Base-by-base conservation (phyloP, 192 early-diverging fungal genomes). In the Backusella parvicylindrica region DNA sequence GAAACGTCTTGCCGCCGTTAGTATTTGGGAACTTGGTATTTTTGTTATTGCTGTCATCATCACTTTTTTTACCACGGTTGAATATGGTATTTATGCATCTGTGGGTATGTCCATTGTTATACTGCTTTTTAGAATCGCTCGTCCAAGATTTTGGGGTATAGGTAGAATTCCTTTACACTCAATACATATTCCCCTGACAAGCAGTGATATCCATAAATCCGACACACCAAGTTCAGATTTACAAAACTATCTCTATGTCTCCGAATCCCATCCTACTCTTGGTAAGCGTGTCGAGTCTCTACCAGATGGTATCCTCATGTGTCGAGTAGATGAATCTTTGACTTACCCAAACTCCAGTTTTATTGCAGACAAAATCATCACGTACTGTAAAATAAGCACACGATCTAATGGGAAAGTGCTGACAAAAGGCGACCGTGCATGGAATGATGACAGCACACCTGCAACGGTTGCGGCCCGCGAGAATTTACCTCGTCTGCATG, bases 71-170 rank as follows among this genome's bases (percentile, higher is more conserved):
- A 82, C 82, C 47, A 83, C 85, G 70, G 71, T 86, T 30, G 86
- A 88, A 71, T 84, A 75, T 38, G 94, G 92, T 65, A 95, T 97
- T 70, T 95, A 94, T 74, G 84, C 87, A 6, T 87, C 92, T 7
- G 91, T 93, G 6, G 90, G 76, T 7, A 84, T 92, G 70, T 88
- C 95, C 1, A 86, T 89, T 23, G 73, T 91, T 1, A 83, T 98
- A 21, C 80, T 96, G 6, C 84, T 98, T 21, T 81, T 92, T 80
- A 86, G 94, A 23, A 80, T 95, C 38, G 95, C 96, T 41, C 86
- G 91, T 4, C 92, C 93, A 16, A 79, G 84, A 50, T 77, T 89
- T 71, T 75, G 80, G 28, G 71, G 78, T 6, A 76, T 93, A 1
- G 82, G 79, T 15, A 80, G 82, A 56, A 38, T 86, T 26, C 38